Evolutionary conservation across 768 basidiomycete genomes (phyloP).

Genomic region (Candolleomyces aberdarensis): DNA sequence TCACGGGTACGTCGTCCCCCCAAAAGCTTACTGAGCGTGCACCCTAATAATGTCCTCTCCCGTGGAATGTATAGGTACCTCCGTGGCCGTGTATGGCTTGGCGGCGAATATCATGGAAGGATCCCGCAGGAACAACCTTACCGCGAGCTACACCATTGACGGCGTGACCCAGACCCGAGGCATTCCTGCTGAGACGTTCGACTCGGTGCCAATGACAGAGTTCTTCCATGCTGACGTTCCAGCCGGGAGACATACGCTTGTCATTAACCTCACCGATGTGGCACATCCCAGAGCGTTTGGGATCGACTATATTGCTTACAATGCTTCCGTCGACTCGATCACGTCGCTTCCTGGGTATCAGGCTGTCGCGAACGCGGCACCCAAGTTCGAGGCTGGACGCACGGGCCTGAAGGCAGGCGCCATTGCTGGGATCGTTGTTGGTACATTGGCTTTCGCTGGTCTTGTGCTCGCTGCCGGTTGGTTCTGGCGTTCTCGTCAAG

Average conservation of each 20-base stretch:
- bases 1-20: conserved; percentile 27
- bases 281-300: conserved; percentile 27
- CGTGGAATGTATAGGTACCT: conserved; percentile 26
- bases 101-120: conserved; percentile 20
- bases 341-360: conserved; percentile 14
- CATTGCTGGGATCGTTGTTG: conserved; percentile 17
- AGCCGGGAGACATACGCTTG: conserved; percentile 33
- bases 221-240: conserved; percentile 31
- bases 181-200: conserved; percentile 24
- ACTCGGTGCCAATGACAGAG: conserved; percentile 30
- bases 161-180: conserved; percentile 22
- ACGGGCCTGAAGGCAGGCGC: conserved; percentile 6
- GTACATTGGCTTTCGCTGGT: conserved; percentile 10
- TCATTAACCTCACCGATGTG: conserved; percentile 35
- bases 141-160: conserved; percentile 36
- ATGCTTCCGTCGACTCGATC: conserved; percentile 27
- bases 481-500: conserved; percentile 9
- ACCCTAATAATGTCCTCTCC: conserved; percentile 4
- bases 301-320: conserved; percentile 40
- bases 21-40: conserved; percentile 3
- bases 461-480: conserved; percentile 6
- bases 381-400: neutral
- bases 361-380: conserved; percentile 8
- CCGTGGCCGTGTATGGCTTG: conserved; percentile 34
- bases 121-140: conserved; percentile 21